phyloP scores from a whole-genome alignment of 371 early-diverging fungal species.

The Capniomyces stellatus region DNA sequence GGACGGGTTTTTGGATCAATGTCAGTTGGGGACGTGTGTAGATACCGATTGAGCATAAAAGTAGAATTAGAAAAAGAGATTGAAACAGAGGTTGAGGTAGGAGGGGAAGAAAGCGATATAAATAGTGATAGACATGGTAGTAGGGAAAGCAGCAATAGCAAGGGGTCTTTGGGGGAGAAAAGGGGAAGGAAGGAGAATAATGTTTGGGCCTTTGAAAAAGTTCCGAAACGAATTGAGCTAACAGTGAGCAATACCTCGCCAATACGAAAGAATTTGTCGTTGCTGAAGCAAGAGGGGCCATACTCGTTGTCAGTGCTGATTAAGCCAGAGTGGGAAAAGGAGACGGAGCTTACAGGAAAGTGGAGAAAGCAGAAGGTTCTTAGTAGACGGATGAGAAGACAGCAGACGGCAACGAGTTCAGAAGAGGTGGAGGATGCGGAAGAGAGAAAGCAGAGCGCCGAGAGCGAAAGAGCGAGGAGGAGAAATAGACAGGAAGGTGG shows the following conservation, averaged over 20 bases:
- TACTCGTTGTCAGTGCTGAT: background rate
- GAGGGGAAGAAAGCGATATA: too few relatives aligned
- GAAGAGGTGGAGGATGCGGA: background rate
- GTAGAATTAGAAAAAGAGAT: too few relatives aligned
- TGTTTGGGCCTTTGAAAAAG: background rate
- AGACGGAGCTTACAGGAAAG: background rate
- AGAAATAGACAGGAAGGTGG: background rate
- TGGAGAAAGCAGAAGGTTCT: background rate
- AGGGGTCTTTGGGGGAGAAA: background rate
- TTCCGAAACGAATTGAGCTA: background rate
- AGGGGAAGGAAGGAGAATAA: background rate
- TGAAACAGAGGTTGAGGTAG: too few relatives aligned
- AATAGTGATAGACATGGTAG: too few relatives aligned
- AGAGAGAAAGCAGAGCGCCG: background rate
- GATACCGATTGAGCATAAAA: background rate
- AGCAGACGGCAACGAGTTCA: background rate
- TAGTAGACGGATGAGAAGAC: background rate
- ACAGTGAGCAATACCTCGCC: background rate
- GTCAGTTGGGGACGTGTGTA: background rate
- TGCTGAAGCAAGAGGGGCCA: slow-evolving; percentile 2
- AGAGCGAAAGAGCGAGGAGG: background rate
- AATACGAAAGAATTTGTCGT: background rate
- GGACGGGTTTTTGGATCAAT: background rate
- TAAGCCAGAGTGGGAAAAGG: too few relatives aligned
- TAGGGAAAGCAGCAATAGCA: background rate